These are phyloP conservation scores for Ganoderma boninense DNA, from an alignment of 1,284 basidiomycete species.

Conservation along the genomic window DNA sequence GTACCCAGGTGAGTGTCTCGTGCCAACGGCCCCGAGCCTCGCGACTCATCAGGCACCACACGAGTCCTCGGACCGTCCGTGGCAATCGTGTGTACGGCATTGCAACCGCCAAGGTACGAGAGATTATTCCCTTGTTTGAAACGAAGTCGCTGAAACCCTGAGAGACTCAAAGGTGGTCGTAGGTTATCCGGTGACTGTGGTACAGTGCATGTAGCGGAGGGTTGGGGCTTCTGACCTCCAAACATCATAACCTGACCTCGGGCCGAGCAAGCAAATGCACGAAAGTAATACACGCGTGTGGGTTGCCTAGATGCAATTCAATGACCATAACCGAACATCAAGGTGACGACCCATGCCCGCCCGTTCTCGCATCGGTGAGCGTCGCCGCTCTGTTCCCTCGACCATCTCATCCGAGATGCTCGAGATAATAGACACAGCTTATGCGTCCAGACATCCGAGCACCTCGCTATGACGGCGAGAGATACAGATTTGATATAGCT, in stretches of 20 bases:
- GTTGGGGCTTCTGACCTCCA: neutral
- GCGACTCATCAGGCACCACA: neutral
- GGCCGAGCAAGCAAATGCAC: neutral
- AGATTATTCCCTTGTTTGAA: neutral
- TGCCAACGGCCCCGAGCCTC: neutral
- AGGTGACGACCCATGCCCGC: neutral
- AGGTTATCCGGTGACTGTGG: no score
- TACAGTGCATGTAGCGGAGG: no score
- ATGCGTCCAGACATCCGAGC: neutral
- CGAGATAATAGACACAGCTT: neutral
- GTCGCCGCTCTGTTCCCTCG: neutral
- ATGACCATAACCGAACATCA: neutral
- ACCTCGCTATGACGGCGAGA: neutral
- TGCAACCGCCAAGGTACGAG: neutral
- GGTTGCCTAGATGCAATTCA: neutral
- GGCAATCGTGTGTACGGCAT: neutral
- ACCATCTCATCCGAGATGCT: neutral
- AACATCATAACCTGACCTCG: neutral
- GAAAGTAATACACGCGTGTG: neutral
- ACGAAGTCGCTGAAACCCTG: neutral
- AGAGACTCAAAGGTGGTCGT: neutral
- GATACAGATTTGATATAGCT: neutral
- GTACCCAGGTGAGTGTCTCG: neutral
- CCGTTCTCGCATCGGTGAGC: constrained; percentile 1
- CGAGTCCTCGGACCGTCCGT: neutral